Base-by-base conservation (phyloP, 805 yeast genomes). In the Candida gorgasii region DNA sequence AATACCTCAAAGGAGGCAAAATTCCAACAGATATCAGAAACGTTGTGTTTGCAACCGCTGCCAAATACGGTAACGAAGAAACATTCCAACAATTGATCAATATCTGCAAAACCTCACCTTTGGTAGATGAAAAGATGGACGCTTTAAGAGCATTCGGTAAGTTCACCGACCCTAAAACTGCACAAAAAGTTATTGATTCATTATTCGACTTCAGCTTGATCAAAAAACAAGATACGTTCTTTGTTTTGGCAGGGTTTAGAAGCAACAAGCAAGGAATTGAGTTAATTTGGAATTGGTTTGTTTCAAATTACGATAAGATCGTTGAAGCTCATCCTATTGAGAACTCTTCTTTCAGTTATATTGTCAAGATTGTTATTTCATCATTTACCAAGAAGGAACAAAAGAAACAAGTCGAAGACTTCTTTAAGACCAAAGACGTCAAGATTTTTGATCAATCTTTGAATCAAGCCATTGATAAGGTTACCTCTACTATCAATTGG, bases 201-300 rank as follows among this genome's bases (percentile, higher is more conserved):
- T 60, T 82, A 49, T 74, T 83, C 48, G 79, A 82, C 44, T 49
- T 63, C 48, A 83, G 84, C 23, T 64, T 80, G 35, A 70, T 85
- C 46, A 78, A 80, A 52, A 63, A 66, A 29, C 95, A 87, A 69
- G 95, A 87, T 61, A 75, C 84, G 42, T 80, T 80, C 65, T 75
- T 80, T 51, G 95, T 96, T 50, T 73, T 92, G 79, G 78, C 69
- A 47, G 90, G 93, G 32, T 68, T 88, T 69, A 72, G 84, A 54
- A 57, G 76, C 12, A 81, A 80, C 54, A 73, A 67, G 40, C 72
- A 68, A 32, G 95, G 96, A 68, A 70, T 84, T 45, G 78, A 79
- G 51, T 76, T 79, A 9, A 65, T 84, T 50, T 90, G 90, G 88
- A 42, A 56, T 13, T 92, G 96, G 96, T 57, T 80, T 52, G 73